Base-by-base conservation (phyloP, 495 filamentous ascomycete species). In the Durotheca rogersii region DNA sequence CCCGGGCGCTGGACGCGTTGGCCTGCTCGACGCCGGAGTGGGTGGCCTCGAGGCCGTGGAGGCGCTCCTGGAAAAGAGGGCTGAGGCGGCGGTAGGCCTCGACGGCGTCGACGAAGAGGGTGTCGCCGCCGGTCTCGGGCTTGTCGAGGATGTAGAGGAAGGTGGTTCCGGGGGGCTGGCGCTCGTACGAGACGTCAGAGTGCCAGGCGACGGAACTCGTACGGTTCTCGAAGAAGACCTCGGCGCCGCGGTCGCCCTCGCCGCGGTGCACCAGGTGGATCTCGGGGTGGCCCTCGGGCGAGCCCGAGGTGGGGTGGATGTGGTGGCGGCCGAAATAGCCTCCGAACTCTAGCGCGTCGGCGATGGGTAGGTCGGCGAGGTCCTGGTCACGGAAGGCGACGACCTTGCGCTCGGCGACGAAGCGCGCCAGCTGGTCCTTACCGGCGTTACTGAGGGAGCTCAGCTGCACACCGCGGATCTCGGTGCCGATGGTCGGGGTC, bases 91-190 rank as follows among this genome's bases (percentile, higher is more conserved):
- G 81, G 64, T 92, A 95, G 1, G 89, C 89, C 67, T 85, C 83
- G 5, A 73, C 87, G 51, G 83, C 80, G 62, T 88, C 78, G 23
- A 74, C 80, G 56, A 93, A 91, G 9, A 86, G 66, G 0, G 89
- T 95, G 58, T 95, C 89, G 30, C 89, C 88, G 14, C 89, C 88
- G 0, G 81, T 78, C 45, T 77, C 73, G n/a, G 89, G 88, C 30
- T 73, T 81, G 63, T 93, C 88, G 18, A 93, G 80, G 40, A 86
- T 73, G 64, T 89, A 90, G 25, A 95, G 67, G 68, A 93, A 89
- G 0, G 88, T 90, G 0, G 87, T 91, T 41, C 89, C 88, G 0
- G 89, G 88, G n/a, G 89, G 87, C 67, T 93, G 88, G 46, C 75
- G 57, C 72, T 95, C 89, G 63, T 90, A 92, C 3, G 82, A 85